Percentiles rank a stretch among this genome's conserved stretches.
phyloP scores from a whole-genome alignment of 352 stramenopile species.

The Thalassiosira hispida region DNA sequence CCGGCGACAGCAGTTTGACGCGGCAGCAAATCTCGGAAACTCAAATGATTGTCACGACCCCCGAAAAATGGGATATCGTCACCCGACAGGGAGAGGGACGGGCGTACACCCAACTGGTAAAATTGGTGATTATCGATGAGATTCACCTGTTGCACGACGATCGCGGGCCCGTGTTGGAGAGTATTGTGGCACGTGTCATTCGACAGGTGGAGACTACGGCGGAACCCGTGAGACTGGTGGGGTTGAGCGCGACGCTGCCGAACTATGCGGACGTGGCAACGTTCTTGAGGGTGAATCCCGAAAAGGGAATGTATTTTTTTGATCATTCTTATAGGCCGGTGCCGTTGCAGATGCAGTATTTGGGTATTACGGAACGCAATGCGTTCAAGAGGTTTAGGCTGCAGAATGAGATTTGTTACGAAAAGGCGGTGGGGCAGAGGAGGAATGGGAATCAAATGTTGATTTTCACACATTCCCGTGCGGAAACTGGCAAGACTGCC shows the following conservation, averaged over 20 bases:
- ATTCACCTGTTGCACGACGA: slow-evolving; percentile 99
- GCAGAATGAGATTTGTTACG: slow-evolving; percentile 99
- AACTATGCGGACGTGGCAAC: slow-evolving; percentile 99
- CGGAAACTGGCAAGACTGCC: slow-evolving; percentile 97
- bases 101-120: slow-evolving; percentile 98
- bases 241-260: slow-evolving; percentile 97
- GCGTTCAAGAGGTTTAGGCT: slow-evolving; percentile 97
- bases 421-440: slow-evolving; percentile 96
- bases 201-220: slow-evolving; percentile 97
- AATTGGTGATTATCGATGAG: slow-evolving; percentile 99
- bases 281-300: slow-evolving; percentile 97
- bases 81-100: slow-evolving; percentile 97
- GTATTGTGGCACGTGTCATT: slow-evolving; percentile 96
- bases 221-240: slow-evolving; percentile 96
- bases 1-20: slow-evolving; percentile 97
- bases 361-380: slow-evolving; percentile 99
- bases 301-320: slow-evolving; percentile 99
- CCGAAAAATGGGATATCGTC: slow-evolving; percentile 99
- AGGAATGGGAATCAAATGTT: slow-evolving; percentile 96
- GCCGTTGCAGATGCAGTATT: slow-evolving; percentile 99
- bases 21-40: slow-evolving; percentile 97
- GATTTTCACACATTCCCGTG: slow-evolving; percentile 99
- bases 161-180: slow-evolving; percentile 97
- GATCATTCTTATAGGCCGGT: slow-evolving; percentile 99
- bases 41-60: slow-evolving; percentile 99